phyloP scores from a whole-genome alignment of 1,139 yeast genomes.

The Kazachstania sp. region DNA sequence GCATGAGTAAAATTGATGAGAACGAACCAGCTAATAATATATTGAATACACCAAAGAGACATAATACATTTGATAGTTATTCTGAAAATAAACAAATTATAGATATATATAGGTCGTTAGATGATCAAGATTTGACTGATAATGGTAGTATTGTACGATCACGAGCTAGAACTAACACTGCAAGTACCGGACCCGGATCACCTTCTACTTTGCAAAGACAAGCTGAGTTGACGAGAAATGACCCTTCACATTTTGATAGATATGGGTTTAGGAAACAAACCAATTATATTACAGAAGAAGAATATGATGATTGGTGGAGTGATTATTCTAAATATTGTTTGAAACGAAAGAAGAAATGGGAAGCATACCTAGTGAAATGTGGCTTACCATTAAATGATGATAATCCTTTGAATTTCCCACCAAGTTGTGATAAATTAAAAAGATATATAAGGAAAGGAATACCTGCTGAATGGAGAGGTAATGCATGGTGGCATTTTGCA shows the following conservation, averaged over 20 bases:
- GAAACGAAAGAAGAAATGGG: conserved; percentile 73
- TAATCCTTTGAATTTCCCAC: conserved; percentile 18
- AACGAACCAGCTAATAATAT: background rate
- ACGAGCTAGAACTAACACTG: background rate
- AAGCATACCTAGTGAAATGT: conserved; percentile 48
- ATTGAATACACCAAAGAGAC: background rate
- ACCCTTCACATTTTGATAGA: conserved; percentile 45
- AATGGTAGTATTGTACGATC: background rate
- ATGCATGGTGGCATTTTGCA: conserved; percentile 93
- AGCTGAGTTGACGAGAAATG: conserved; percentile 3
- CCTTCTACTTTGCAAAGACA: conserved; percentile 7
- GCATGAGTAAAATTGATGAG: background rate
- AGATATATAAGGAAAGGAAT: conserved; percentile 81
- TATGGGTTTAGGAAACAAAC: conserved; percentile 77
- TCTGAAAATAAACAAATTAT: background rate
- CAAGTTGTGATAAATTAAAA: conserved; percentile 60
- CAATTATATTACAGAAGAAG: conserved; percentile 41
- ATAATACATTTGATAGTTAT: background rate
- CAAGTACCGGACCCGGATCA: background rate
- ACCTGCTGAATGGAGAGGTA: conserved; percentile 95
- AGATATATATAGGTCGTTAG: background rate
- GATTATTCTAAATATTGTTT: conserved; percentile 55
- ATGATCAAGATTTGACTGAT: background rate
- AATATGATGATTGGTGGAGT: conserved; percentile 67
- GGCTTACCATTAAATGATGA: conserved; percentile 48